Evolutionary conservation across 768 basidiomycete genomes (phyloP), one percentile per base, ranked within the genome.

Genomic region (Termitomyces sp.): DNA sequence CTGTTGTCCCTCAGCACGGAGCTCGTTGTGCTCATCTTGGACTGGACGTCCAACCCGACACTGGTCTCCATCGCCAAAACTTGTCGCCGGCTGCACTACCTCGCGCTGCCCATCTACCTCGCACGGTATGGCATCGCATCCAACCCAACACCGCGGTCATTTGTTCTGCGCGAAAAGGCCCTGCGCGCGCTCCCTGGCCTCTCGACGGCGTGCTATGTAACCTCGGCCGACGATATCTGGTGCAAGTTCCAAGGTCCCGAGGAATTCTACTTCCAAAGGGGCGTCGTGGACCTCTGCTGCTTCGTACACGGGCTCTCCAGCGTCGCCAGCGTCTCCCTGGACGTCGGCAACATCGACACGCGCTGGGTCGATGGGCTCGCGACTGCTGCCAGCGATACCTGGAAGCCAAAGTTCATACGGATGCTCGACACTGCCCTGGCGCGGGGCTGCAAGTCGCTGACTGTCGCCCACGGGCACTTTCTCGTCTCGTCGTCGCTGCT

Each of bases 1-100:
- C 33, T 69, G 28, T 51, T 68, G 32, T 62, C 63, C 20, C 64
- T 69, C 20, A 64, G 60, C 32, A 62, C 66, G 4, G 67, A 69
- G 30, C 28, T 69, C 4, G 32, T 69, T 33, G 53, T 67, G 14
- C 46, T 65, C 35, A 53, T 69, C 23, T 52, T 66, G 47, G 61
- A 60, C 33, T 40, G 58, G 30, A 43, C 65, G 26, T 50, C 51
- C 40, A 50, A 59, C 33, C 10, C 50, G 10, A 48, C 60, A 16
- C 64, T 69, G 16, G 48, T 67, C 23, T 30, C 57, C 2, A 23
- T 65, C 35, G 59, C 65, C 35, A 63, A 60, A 38, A 61, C 62
- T 4, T 70, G 59, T 6, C 63, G 63, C 40, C 55, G 59, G 7
- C 51, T 70, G 5, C 60, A 68, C 32, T 60, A 60, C 55, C 44